Conservation (phyloP, 305 asterid species). For the Ilex paraguariensis region DNA sequence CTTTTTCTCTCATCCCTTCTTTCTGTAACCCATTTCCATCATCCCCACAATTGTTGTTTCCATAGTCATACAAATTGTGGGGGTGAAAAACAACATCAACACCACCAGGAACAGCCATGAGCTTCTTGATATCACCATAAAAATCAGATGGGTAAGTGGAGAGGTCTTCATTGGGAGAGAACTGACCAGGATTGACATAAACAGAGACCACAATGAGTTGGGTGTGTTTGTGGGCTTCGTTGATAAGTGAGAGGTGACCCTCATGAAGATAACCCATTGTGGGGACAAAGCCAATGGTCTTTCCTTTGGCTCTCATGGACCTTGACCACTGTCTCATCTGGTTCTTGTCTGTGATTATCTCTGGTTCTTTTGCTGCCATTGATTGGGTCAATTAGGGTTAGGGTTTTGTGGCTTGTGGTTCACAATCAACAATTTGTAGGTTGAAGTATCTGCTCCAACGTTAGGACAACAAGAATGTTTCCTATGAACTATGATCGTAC, state of each 20-base stretch:
- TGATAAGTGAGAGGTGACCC: conserved; percentile 79
- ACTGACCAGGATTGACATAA: conserved; percentile 91
- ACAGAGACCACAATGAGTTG: conserved; percentile 65
- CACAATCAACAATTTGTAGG: too few species aligned
- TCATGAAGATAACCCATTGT: conserved; percentile 95
- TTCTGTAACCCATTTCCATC: background rate
- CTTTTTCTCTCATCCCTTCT: conserved; percentile 13
- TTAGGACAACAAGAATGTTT: fast-evolving
- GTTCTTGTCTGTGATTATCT: conserved; percentile 55
- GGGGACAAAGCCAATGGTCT: conserved; percentile 73
- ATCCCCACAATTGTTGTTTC: conserved; percentile 9
- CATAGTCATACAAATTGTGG: conserved; percentile 63
- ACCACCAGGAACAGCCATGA: conserved; percentile 48
- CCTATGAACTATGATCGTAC: too few species aligned
- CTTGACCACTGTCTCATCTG: conserved; percentile 89
- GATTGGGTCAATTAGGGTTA: background rate
- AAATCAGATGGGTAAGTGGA: conserved; percentile 94
- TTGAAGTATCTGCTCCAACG: too few species aligned
- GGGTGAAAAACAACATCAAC: conserved; percentile 87
- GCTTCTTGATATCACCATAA: conserved; percentile 59
- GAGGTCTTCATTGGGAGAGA: conserved; percentile 85
- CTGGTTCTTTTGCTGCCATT: conserved; percentile 48
- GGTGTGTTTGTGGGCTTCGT: conserved; percentile 55
- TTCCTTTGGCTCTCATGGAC: conserved; percentile 46
- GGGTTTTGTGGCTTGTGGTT: too few species aligned